These are phyloP conservation scores for Syzygium jambos DNA, from an alignment of 345 rosid genomes.

Conservation along the genomic window DNA sequence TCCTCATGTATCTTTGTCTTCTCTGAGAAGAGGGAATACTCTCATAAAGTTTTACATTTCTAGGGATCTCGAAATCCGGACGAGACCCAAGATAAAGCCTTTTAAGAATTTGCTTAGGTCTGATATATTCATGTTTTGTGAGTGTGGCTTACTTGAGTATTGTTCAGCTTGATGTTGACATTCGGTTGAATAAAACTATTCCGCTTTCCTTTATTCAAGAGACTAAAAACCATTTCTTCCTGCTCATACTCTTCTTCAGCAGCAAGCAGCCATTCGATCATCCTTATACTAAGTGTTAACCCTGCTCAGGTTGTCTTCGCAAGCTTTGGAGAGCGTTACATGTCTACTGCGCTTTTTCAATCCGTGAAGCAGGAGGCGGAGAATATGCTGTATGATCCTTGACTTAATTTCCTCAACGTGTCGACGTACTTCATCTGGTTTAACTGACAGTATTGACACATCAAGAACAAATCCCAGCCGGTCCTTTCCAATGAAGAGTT, in stretches of 20 bases:
- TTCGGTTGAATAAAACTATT: background rate
- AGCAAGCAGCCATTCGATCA: background rate
- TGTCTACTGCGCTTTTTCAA: slow-evolving; percentile 22
- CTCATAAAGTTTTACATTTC: too few species aligned
- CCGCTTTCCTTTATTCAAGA: background rate
- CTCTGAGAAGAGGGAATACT: too few species aligned
- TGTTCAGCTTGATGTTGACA: background rate
- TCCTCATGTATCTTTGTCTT: too few species aligned
- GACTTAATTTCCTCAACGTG: background rate
- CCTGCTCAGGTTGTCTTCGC: slow-evolving; percentile 2
- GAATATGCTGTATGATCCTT: slow-evolving; percentile 10
- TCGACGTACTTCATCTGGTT: background rate
- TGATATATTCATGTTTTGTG: background rate
- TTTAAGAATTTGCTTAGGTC: too few species aligned
- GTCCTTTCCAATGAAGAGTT: background rate
- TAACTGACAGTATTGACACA: background rate
- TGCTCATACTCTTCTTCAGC: background rate
- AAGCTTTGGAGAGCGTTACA: slow-evolving; percentile 27
- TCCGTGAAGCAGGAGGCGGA: slow-evolving; percentile 22
- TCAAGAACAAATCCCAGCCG: background rate
- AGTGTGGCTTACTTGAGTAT: background rate
- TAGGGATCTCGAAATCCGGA: too few species aligned
- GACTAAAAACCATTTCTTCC: background rate
- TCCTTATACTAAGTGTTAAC: background rate
- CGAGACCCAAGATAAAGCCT: too few species aligned